These are phyloP conservation scores for Acacia melanoxylon DNA, from an alignment of 306 rosid genomes.

Conservation along the genomic window DNA sequence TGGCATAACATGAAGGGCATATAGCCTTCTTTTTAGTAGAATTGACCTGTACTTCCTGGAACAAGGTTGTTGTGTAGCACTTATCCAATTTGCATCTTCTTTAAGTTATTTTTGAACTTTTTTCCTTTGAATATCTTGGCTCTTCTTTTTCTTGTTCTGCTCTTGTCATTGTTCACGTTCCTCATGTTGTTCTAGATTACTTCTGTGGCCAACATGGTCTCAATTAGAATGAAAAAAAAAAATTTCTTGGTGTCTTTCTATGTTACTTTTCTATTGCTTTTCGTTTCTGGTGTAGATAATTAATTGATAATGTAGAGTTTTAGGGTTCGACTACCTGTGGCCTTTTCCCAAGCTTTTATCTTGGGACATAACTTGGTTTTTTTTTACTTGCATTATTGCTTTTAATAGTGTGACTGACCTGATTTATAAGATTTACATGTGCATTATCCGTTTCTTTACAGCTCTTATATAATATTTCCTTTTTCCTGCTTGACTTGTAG, in stretches of 20 bases:
- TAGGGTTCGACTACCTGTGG: not conserved
- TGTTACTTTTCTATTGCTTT: not conserved
- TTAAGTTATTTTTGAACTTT: too few relatives aligned
- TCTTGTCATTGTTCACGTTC: too few relatives aligned
- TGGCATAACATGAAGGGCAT: too few relatives aligned
- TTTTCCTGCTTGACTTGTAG: conserved; percentile 43
- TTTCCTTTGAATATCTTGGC: too few relatives aligned
- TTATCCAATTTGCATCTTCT: too few relatives aligned
- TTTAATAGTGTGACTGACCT: not conserved
- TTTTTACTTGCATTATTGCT: not conserved
- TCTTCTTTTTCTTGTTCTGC: too few relatives aligned
- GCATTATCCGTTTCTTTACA: conserved; percentile 14
- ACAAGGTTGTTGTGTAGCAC: too few relatives aligned
- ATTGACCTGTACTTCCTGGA: too few relatives aligned
- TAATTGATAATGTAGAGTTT: not conserved
- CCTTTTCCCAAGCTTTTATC: not conserved
- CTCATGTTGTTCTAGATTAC: not conserved
- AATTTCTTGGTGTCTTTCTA: not conserved
- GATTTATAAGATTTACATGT: conserved; percentile 7
- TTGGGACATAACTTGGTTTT: not conserved
- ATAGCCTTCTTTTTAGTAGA: too few relatives aligned
- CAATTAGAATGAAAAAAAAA: not conserved
- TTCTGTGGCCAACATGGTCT: not conserved
- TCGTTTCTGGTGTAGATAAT: not conserved
- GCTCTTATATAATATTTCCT: not conserved